Base-by-base conservation (phyloP, 2,329 filamentous ascomycete species). In the Decorospora gaudefroyi region DNA sequence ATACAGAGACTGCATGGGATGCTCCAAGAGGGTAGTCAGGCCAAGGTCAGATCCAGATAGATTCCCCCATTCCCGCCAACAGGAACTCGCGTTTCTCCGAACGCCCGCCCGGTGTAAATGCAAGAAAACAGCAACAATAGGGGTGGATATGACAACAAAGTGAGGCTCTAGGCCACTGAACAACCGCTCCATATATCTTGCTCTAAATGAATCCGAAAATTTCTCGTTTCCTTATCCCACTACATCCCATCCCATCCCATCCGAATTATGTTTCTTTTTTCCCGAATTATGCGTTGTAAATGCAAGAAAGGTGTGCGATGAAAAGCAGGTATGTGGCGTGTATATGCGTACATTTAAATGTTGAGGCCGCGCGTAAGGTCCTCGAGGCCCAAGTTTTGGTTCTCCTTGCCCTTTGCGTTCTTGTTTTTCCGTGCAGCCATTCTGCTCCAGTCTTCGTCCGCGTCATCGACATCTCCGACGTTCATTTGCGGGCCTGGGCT, bases 401-500 rank as follows among this genome's bases (percentile, higher is more conserved):
- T 59, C 43, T 55, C 49, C 25, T 54, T 57, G 33, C 54, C 53
- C 18, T 50, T 53, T 7, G 23, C 38, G 25, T 59, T 61, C 37
- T 61, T 67, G 32, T 43, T 63, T 50, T 65, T 69, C 34, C 65
- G 55, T 17, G 58, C 56, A 1, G 59, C 58, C 54, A 68, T 55
- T 30, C 54, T 58, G 32, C 61, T 55, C 66, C 66, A 69, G 31
- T 67, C 62, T 29, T 68, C 66, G 9, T 69, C 65, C 10, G 61
- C 64, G 4, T 65, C 63, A 11, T 57, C 66, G 16, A 61, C 60
- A 6, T 66, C 62, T 6, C 53, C 49, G 6, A 52, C 48, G 3
- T 28, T 42, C 23, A 47, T 30, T 31, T 51, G 49, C 2, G 56
- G 46, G 6, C 26, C 30, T 26, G 43, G 43, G 25, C 46, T 44